Evolutionary conservation across 371 early-diverging fungal genomes (phyloP), one percentile per base, ranked within the genome.

Genomic region (Funneliformis caledonium): DNA sequence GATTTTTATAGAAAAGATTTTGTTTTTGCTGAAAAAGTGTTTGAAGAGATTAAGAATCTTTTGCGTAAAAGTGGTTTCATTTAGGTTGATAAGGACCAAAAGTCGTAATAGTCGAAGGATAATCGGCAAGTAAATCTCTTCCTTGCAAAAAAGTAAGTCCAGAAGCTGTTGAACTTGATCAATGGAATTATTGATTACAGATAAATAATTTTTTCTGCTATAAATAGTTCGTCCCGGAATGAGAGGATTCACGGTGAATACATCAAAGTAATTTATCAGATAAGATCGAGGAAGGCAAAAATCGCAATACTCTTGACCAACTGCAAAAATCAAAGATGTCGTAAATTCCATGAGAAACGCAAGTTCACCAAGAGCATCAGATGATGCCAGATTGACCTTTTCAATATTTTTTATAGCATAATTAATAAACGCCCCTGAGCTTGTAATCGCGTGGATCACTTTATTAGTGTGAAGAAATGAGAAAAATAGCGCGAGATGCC

Each of bases 351-450:
- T 76, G 61, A 76, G 76, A 61, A 43, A 76, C 45, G 37, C 19
- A 26, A 76, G 62, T n/a, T 76, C 76, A 76, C 76, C 76, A 56
- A 76, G 43, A n/a, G 33, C 76, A 22, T 61, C 76, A n/a, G 62
- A 33, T 10, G 9, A 37, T 6, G 16, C n/a, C 4, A 76, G 7
- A 14, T 76, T 26, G 7, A 76, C 76, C 7, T 2, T 11, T 76
- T 76, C 7, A 42, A 16, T 22, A 16, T 76, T 76, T 6, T 6
- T 5, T 56, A 76, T 60, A 62, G 76, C 73, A 31, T 73, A 73
- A 8, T 22, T 8, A 52, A 52, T 73, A 50, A 73, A 73, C 22
- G 10, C 5, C 11, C 16, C 61, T 45, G 12, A 11, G 6, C 61
- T 22, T 9, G 7, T n/a, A 1, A 76, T 76, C 31, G 76, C 76